Evolutionary conservation across 331 rosid genomes (phyloP).

Genomic region (Malus hybrid): DNA sequence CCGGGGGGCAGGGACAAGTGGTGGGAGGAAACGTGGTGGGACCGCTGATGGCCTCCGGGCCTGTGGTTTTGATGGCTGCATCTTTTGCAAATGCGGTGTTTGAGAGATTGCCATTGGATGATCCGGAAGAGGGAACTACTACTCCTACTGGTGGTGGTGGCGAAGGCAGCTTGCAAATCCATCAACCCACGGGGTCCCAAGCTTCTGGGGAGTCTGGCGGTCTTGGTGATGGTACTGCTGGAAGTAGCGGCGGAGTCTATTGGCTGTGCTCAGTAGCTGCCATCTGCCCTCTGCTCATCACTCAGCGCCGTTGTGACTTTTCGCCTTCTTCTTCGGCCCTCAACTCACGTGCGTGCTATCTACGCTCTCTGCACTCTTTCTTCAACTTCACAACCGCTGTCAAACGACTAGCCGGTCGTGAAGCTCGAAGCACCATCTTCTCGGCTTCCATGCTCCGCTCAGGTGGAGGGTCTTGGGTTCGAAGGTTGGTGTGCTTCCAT

Average conservation of each 20-base stretch:
- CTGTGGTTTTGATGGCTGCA: constrained; percentile 45
- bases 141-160: not conserved
- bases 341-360: too few relatives aligned
- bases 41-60: constrained; percentile 34
- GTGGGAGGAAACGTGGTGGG: constrained; percentile 39
- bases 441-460: too few relatives aligned
- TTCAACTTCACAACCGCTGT: too few relatives aligned
- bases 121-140: not conserved
- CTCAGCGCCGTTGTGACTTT: too few relatives aligned
- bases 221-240: constrained; percentile 12
- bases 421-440: too few relatives aligned
- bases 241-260: not conserved
- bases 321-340: too few relatives aligned
- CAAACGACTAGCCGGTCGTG: too few relatives aligned
- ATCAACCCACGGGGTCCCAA: constrained; percentile 25
- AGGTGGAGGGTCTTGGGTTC: too few relatives aligned
- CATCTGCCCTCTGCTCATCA: too few relatives aligned
- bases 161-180: constrained; percentile 1
- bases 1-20: constrained; percentile 37
- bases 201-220: constrained; percentile 28
- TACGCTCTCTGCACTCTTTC: too few relatives aligned
- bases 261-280: too few relatives aligned
- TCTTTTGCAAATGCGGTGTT: constrained; percentile 44
- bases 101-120: constrained; percentile 31
- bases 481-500: too few relatives aligned